Conservation (phyloP, 2,329 filamentous ascomycete genomes). For the Thielaviopsis musarum region DNA sequence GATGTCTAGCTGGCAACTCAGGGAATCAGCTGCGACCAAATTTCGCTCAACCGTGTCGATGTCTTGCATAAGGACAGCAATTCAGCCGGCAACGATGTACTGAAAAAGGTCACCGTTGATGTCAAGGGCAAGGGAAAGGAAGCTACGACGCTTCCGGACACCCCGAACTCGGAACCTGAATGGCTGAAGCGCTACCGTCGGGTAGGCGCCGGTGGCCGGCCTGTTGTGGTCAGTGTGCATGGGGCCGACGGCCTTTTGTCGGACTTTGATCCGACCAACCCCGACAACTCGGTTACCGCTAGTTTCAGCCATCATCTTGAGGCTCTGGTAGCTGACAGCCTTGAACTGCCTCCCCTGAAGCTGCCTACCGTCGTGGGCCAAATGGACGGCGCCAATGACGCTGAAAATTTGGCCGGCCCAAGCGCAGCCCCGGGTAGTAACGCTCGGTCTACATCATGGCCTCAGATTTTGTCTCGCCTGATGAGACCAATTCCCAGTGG, state of each 20-base stretch:
- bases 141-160: background rate
- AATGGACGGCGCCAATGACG: background rate
- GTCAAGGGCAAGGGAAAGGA: background rate
- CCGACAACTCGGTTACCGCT: background rate
- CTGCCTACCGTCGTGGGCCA: background rate
- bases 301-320: conserved; percentile 1
- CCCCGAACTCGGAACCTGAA: background rate
- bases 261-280: conserved; percentile 5
- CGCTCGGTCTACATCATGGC: background rate
- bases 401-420: background rate
- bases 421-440: background rate
- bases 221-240: conserved; percentile 4
- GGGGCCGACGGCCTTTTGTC: background rate
- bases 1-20: conserved; percentile 10
- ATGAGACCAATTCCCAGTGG: background rate
- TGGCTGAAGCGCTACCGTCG: conserved; percentile 8
- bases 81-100: background rate
- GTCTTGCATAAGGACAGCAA: background rate
- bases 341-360: conserved; percentile 1
- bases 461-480: conserved; percentile 4
- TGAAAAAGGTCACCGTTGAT: background rate
- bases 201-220: background rate
- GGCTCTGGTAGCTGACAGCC: conserved; percentile 1
- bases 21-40: conserved; percentile 2
- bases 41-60: conserved; percentile 2